Conservation (phyloP, 805 yeast species). For the Tanozyma kutaoensis region DNA sequence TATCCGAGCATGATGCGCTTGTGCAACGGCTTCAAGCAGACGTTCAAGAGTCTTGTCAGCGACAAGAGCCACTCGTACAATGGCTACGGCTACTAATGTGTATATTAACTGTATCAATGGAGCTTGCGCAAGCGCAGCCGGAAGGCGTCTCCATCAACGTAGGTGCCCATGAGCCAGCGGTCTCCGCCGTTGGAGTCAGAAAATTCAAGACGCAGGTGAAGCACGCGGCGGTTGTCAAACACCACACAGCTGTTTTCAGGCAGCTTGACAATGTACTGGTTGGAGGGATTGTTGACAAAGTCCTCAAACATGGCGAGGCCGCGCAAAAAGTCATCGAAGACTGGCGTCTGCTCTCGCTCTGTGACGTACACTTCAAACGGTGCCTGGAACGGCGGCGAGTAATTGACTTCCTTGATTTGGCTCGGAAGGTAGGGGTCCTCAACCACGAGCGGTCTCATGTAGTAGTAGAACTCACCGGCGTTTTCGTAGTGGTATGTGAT, state of each 20-base stretch:
- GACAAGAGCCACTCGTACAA: conserved; percentile 1
- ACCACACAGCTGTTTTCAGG: conserved; percentile 50
- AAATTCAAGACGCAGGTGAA: conserved; percentile 46
- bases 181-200: conserved; percentile 31
- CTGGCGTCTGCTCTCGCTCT: conserved; percentile 10
- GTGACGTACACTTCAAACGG: conserved; percentile 53
- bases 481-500: conserved; percentile 57
- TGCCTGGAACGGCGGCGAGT: conserved; percentile 77
- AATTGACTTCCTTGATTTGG: conserved; percentile 44
- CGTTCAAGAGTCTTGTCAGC: conserved; percentile 22
- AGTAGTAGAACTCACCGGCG: conserved; percentile 47
- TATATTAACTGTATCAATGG: conserved; percentile 10
- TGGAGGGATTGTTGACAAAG: conserved; percentile 34
- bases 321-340: conserved; percentile 39
- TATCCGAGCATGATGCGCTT: conserved; percentile 84
- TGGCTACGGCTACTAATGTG: background rate
- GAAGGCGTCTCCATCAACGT: conserved; percentile 58
- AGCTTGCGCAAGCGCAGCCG: conserved; percentile 34
- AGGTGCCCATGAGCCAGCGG: conserved; percentile 69
- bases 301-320: conserved; percentile 52
- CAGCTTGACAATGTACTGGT: conserved; percentile 41
- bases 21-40: conserved; percentile 90
- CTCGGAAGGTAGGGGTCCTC: conserved; percentile 18
- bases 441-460: conserved; percentile 48
- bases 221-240: conserved; percentile 57